A percentile compares a stretch with the other conserved stretches of the same genome.
These are phyloP conservation scores for Talaromyces nanjingensis DNA, from an alignment of 495 filamentous ascomycete genomes.

Conservation along the genomic window DNA sequence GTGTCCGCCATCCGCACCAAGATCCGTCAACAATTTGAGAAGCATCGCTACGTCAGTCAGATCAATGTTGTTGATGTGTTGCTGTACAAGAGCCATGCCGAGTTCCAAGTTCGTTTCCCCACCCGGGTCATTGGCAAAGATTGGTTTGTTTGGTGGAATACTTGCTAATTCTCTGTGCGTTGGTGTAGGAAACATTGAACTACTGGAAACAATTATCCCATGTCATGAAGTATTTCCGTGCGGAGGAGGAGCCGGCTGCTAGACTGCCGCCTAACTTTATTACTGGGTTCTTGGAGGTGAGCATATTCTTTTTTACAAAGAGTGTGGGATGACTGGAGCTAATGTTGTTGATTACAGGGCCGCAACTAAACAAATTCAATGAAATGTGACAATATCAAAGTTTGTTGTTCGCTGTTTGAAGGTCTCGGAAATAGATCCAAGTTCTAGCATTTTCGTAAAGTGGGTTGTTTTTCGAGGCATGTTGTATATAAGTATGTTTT, in stretches of 20 bases:
- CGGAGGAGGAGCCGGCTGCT: constrained; percentile 76
- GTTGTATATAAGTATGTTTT: constrained; percentile 4
- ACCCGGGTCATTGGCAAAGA: not conserved
- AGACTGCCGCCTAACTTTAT: constrained; percentile 83
- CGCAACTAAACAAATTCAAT: constrained; percentile 30
- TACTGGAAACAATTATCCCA: constrained; percentile 98
- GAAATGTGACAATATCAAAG: constrained; percentile 1
- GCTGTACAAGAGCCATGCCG: constrained; percentile 75
- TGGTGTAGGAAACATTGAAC: constrained; percentile 83
- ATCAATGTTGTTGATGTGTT: constrained; percentile 81
- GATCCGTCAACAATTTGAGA: constrained; percentile 95
- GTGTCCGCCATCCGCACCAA: constrained; percentile 85
- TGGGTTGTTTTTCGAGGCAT: not conserved
- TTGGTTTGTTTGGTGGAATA: not conserved
- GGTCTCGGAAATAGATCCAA: not conserved
- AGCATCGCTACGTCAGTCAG: constrained; percentile 88
- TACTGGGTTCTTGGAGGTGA: constrained; percentile 83
- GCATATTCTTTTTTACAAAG: constrained; percentile 7
- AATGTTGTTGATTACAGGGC: constrained; percentile 14
- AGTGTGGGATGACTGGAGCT: not conserved
- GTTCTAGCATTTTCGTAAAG: not conserved
- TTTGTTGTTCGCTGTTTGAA: not conserved
- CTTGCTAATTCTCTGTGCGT: not conserved
- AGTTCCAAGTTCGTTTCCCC: constrained; percentile 72
- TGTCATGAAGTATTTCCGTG: constrained; percentile 93